Evolutionary conservation across 108 stramenopile genomes (phyloP).

Genomic region (Nitzschia sp.): DNA sequence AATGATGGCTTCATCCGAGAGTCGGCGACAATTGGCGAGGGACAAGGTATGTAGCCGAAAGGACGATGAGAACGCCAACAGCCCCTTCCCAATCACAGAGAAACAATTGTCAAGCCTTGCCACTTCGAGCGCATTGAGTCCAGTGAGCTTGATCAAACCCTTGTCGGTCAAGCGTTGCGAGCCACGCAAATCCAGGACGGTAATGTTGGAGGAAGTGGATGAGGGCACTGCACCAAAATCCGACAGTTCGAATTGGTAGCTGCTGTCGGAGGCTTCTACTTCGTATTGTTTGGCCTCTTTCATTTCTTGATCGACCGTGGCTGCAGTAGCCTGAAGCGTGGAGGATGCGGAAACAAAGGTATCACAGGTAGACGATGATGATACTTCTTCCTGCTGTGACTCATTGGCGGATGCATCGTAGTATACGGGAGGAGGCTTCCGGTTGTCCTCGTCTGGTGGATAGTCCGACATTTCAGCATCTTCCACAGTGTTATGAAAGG

Average conservation of each 20-base stretch:
- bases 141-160: constrained; percentile 64
- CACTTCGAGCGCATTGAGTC: constrained; percentile 60
- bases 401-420: constrained; percentile 13
- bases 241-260: not conserved
- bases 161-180: constrained; percentile 72
- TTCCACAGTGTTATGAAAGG: not conserved
- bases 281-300: constrained; percentile 1
- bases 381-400: not conserved
- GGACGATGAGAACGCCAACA: constrained; percentile 62
- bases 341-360: constrained; percentile 53
- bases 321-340: not conserved
- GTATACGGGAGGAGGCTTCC: constrained; percentile 13
- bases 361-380: constrained; percentile 36
- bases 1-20: constrained; percentile 78
- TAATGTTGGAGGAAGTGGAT: constrained; percentile 33
- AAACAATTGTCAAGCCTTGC: constrained; percentile 73
- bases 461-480: constrained; percentile 26
- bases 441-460: constrained; percentile 13
- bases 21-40: constrained; percentile 71
- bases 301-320: not conserved
- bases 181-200: constrained; percentile 71
- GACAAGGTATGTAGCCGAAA: constrained; percentile 63
- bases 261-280: not conserved
- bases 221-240: not conserved
- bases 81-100: constrained; percentile 63